Evolutionary conservation across 768 basidiomycete species (phyloP).

Genomic region (Mycena maculata): DNA sequence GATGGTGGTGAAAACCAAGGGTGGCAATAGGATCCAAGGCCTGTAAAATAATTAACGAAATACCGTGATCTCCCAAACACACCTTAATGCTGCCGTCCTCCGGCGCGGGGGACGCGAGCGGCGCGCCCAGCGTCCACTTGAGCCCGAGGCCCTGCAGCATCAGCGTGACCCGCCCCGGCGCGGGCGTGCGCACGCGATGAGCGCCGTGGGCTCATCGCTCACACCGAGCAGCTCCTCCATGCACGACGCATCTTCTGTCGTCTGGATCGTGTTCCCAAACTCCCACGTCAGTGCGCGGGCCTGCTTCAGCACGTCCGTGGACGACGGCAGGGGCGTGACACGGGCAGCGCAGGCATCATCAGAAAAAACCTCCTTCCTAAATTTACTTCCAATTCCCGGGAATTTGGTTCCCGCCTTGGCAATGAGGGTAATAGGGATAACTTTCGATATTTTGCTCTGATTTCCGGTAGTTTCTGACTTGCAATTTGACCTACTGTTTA

Average conservation of each 20-base stretch:
- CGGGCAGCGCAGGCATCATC: slow-evolving; percentile 19
- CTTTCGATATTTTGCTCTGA: too few species aligned
- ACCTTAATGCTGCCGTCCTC: slow-evolving; percentile 7
- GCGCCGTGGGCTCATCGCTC: slow-evolving; percentile 75
- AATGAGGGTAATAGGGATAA: too few species aligned
- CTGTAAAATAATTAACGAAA: too few species aligned
- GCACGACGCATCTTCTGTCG: slow-evolving; percentile 66
- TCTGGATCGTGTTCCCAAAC: slow-evolving; percentile 64
- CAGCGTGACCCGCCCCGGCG: slow-evolving; percentile 52
- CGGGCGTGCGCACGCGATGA: slow-evolving; percentile 63
- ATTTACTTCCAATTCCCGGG: too few species aligned
- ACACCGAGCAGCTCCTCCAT: slow-evolving; percentile 76
- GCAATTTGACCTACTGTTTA: too few species aligned
- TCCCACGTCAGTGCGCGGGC: slow-evolving; percentile 65
- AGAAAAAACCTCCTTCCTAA: too few species aligned
- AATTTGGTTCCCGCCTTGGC: too few species aligned
- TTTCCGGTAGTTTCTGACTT: too few species aligned
- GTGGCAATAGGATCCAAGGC: too few species aligned
- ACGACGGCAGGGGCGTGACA: slow-evolving; percentile 32
- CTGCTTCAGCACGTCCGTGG: slow-evolving; percentile 55
- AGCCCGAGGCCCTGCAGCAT: slow-evolving; percentile 58
- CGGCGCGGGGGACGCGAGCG: slow-evolving; percentile 16
- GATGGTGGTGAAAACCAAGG: too few species aligned
- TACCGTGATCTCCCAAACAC: too few species aligned
- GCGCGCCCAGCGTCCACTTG: slow-evolving; percentile 38